phyloP scores from a whole-genome alignment of 306 rosid species.

The Fragaria iinumae region DNA sequence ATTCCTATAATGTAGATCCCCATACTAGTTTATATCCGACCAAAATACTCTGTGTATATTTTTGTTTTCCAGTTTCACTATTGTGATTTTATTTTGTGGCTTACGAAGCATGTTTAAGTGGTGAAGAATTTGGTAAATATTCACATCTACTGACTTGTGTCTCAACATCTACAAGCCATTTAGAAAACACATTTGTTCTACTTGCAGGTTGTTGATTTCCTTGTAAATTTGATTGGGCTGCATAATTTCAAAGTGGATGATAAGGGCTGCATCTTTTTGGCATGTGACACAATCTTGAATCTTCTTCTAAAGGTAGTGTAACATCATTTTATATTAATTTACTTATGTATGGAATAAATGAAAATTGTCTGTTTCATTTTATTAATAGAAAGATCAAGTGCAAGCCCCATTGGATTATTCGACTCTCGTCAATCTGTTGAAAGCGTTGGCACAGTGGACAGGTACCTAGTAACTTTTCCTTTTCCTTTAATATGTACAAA shows the following conservation, averaged over 20 bases:
- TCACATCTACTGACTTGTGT: not conserved
- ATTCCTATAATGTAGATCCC: not conserved
- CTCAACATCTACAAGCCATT: not conserved
- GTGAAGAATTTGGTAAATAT: not conserved
- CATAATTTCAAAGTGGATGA: slow-evolving; percentile 41
- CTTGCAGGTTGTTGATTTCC: slow-evolving; percentile 78
- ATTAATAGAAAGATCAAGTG: slow-evolving; percentile 56
- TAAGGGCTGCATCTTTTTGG: slow-evolving; percentile 62
- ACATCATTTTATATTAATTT: slow-evolving; percentile 14
- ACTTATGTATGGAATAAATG: slow-evolving; percentile 21
- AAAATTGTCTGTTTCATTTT: slow-evolving; percentile 24
- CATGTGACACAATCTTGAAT: slow-evolving; percentile 85
- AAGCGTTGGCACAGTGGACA: slow-evolving; percentile 73
- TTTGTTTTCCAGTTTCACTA: not conserved
- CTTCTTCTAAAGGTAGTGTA: slow-evolving; percentile 68
- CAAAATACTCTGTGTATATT: not conserved
- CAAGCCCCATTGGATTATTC: slow-evolving; percentile 45
- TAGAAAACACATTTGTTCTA: slow-evolving; percentile 23
- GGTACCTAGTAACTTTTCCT: slow-evolving; percentile 40
- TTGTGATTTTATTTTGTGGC: not conserved
- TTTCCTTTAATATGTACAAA: not conserved
- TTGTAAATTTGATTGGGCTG: slow-evolving; percentile 53
- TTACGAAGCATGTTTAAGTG: not conserved
- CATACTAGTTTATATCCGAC: not conserved
- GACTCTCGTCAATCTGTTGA: slow-evolving; percentile 52